Percentiles rank a stretch among this genome's conserved stretches.
Conservation (phyloP, 257 asterid species). For the Solanum virginianum region DNA sequence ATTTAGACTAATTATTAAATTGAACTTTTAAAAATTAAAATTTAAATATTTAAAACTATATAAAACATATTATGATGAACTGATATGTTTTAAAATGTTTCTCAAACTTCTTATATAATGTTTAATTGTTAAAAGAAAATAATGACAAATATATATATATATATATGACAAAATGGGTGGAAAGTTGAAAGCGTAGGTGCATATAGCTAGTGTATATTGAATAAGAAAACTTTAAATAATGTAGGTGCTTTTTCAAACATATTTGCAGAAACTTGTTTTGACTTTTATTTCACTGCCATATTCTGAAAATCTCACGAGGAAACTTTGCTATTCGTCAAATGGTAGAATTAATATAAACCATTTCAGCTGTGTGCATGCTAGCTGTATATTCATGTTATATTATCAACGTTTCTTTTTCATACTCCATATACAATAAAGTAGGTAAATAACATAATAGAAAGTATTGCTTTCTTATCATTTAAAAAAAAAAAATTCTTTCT, state of each 20-base stretch:
- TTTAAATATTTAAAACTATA: too few relatives aligned
- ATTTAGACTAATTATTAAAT: too few relatives aligned
- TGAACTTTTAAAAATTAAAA: too few relatives aligned
- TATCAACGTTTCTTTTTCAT: not conserved
- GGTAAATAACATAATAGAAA: not conserved
- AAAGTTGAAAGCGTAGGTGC: not conserved
- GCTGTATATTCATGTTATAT: not conserved
- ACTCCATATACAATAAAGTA: not conserved
- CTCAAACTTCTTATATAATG: too few relatives aligned
- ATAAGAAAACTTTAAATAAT: not conserved
- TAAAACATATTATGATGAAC: too few relatives aligned
- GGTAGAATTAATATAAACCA: not conserved
- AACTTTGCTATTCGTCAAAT: not conserved
- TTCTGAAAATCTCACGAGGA: not conserved
- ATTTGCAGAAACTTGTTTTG: not conserved
- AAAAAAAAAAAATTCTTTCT: not conserved
- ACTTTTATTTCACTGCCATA: not conserved
- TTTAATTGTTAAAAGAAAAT: too few relatives aligned
- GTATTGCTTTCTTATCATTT: too few relatives aligned
- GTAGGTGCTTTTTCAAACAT: not conserved
- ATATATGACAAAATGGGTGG: not conserved
- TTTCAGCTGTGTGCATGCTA: not conserved
- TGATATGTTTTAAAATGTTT: too few relatives aligned
- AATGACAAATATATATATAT: too few relatives aligned
- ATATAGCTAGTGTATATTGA: not conserved